Percentiles rank a stretch among this genome's conserved stretches.
Conservation (phyloP, 805 yeast genomes). For the Ogataea methylovora region DNA sequence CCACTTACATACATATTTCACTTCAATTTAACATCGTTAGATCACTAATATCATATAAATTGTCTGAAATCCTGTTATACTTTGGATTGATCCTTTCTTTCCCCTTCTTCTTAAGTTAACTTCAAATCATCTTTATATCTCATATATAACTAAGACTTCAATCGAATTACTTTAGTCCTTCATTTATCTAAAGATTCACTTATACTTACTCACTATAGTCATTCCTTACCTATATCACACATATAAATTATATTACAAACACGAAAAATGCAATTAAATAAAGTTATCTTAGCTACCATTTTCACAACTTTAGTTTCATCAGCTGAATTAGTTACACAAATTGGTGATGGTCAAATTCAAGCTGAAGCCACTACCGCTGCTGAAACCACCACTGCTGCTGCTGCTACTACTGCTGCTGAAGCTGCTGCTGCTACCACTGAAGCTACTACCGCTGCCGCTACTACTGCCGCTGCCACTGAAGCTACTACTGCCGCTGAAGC, state of each 20-base stretch:
- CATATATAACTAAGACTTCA: too few relatives aligned
- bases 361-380: slow-evolving; percentile 3
- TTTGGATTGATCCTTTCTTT: too few relatives aligned
- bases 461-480: not conserved
- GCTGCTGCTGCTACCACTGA: slow-evolving; percentile 1
- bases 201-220: too few relatives aligned
- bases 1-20: too few relatives aligned
- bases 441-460: not conserved
- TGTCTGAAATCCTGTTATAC: too few relatives aligned
- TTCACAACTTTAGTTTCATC: slow-evolving; percentile 11
- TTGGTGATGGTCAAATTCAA: slow-evolving; percentile 18
- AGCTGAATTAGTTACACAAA: slow-evolving; percentile 11
- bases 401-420: slow-evolving; percentile 1
- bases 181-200: too few relatives aligned
- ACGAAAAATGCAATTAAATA: slow-evolving; percentile 15
- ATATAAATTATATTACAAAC: too few relatives aligned
- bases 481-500: not conserved
- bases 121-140: too few relatives aligned
- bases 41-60: too few relatives aligned
- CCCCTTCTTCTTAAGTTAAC: too few relatives aligned
- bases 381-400: slow-evolving; percentile 2
- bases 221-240: slow-evolving; percentile 6
- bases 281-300: slow-evolving; percentile 10
- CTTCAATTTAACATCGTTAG: too few relatives aligned
- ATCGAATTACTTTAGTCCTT: too few relatives aligned